phyloP scores from a whole-genome alignment of 1,284 basidiomycete species.

The Rhodofomes roseus region DNA sequence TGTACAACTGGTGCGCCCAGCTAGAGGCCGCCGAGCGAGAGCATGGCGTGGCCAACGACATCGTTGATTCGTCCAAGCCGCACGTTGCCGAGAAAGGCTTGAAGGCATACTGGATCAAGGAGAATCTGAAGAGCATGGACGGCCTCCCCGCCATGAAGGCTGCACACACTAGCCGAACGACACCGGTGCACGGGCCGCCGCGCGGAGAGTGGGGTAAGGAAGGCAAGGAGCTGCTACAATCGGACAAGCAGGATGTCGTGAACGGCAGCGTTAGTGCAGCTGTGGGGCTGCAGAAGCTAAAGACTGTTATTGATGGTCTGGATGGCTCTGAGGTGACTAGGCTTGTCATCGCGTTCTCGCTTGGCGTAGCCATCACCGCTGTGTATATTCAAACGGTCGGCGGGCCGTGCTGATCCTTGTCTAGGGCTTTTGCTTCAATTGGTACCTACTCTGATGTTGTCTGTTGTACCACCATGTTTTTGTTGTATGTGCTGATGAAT shows the following conservation, averaged over 20 bases:
- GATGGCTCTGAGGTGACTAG: constrained; percentile 11
- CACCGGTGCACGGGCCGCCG: constrained; percentile 10
- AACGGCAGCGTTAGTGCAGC: neutral
- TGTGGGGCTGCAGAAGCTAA: neutral
- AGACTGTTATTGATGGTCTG: neutral
- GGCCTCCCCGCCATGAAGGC: constrained; percentile 33
- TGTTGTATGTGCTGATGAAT: neutral
- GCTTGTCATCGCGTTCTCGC: constrained; percentile 16
- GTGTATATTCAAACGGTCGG: constrained; percentile 4
- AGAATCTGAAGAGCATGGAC: constrained; percentile 48
- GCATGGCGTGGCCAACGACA: constrained; percentile 4
- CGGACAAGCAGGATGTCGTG: neutral
- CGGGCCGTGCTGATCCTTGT: neutral
- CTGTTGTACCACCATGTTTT: neutral
- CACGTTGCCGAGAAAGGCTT: constrained; percentile 31
- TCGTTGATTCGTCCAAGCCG: constrained; percentile 6
- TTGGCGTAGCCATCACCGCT: constrained; percentile 17
- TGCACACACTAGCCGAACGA: constrained; percentile 10
- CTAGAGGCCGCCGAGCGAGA: constrained; percentile 28
- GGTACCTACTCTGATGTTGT: too few species aligned
- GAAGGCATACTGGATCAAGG: constrained; percentile 40
- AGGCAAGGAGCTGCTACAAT: neutral
- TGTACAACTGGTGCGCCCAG: constrained; percentile 28
- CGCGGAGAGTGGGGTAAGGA: constrained; percentile 8
- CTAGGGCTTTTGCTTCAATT: too few species aligned